These are phyloP conservation scores for Symbiodinium natans DNA, from an alignment of 73 alveolate genomes.

Conservation along the genomic window DNA sequence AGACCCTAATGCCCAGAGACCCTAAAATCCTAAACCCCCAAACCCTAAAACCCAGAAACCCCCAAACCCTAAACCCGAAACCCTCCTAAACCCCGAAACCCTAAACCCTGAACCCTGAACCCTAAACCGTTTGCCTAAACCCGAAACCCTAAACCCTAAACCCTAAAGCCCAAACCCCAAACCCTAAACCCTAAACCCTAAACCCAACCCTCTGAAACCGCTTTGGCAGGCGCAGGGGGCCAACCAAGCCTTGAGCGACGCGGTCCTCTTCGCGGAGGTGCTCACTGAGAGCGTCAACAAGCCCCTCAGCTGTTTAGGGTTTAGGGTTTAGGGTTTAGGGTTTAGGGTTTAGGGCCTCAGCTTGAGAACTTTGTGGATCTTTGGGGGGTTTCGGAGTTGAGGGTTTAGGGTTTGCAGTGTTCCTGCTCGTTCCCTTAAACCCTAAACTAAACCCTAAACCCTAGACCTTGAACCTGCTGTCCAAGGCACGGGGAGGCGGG, in stretches of 20 bases:
- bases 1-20: no score
- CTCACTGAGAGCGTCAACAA: constrained; percentile 8
- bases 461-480: no score
- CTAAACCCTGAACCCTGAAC: no score
- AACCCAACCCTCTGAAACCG: no score
- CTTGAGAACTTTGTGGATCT: background rate
- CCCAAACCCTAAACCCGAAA: background rate
- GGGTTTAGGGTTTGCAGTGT: background rate
- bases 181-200: background rate
- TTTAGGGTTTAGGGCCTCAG: background rate
- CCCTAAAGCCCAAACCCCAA: background rate
- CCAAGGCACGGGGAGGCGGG: background rate
- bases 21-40: no score
- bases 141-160: no score
- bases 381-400: background rate
- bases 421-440: no score
- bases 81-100: background rate
- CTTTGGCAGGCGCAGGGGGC: constrained; percentile 23
- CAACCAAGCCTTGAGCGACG: constrained; percentile 35
- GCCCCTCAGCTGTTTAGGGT: background rate
- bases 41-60: no score
- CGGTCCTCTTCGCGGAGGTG: constrained; percentile 6
- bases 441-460: no score
- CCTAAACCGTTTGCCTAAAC: no score
- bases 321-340: background rate